phyloP scores from a whole-genome alignment of 208 protist genomes.

The Dictyostelium gargantuum region DNA sequence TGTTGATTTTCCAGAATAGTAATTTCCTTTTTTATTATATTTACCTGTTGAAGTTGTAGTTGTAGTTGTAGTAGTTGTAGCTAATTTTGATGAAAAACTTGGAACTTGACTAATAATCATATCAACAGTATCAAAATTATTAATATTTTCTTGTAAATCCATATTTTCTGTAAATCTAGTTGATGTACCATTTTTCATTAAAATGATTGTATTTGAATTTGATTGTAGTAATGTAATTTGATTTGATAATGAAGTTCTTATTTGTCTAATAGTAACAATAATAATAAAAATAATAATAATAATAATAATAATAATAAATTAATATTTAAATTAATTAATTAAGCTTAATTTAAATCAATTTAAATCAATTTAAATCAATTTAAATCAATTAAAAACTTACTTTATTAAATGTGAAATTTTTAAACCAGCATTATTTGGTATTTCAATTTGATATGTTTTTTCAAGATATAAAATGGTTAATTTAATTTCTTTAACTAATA shows the following conservation, averaged over 20 bases:
- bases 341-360: neutral
- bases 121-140: neutral
- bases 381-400: neutral
- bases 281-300: no score
- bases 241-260: neutral
- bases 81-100: neutral
- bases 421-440: conserved; percentile 58
- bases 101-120: no score
- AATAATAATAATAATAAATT: no score
- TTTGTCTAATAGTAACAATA: neutral
- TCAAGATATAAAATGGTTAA: neutral
- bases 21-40: neutral
- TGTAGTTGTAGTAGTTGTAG: neutral
- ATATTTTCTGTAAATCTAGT: neutral
- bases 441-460: neutral
- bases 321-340: neutral
- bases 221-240: neutral
- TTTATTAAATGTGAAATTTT: neutral
- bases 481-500: conserved; percentile 49
- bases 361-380: neutral
- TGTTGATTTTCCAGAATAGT: neutral
- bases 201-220: neutral
- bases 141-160: neutral
- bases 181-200: neutral
- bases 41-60: neutral